phyloP scores from a whole-genome alignment of 768 basidiomycete genomes.

The Phlebiopsis gigantea region DNA sequence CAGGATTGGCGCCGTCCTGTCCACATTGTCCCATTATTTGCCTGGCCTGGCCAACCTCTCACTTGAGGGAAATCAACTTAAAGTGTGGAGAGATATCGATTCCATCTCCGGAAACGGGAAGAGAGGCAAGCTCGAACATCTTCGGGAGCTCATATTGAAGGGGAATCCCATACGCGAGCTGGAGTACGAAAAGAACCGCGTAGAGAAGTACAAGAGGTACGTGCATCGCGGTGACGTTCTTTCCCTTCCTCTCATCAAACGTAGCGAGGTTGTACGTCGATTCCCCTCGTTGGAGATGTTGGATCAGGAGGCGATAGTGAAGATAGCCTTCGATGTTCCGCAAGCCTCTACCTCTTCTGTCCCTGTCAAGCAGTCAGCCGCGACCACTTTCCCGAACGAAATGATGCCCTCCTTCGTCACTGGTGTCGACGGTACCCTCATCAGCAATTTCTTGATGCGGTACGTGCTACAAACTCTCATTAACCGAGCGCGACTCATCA shows the following conservation, averaged over 20 bases:
- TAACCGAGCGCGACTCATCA: background rate
- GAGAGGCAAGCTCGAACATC: conserved; percentile 52
- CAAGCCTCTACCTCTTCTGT: conserved; percentile 38
- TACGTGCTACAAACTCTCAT: conserved; percentile 23
- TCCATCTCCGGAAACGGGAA: conserved; percentile 51
- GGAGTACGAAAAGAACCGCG: conserved; percentile 51
- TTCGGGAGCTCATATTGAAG: conserved; percentile 67
- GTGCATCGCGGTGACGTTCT: conserved; percentile 13
- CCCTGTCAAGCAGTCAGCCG: conserved; percentile 37
- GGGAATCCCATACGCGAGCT: conserved; percentile 72
- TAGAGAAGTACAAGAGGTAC: conserved; percentile 65
- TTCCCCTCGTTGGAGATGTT: conserved; percentile 81
- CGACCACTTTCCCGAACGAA: conserved; percentile 73
- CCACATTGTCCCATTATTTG: conserved; percentile 63
- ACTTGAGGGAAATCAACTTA: conserved; percentile 70
- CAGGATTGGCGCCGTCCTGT: conserved; percentile 50
- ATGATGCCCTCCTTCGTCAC: conserved; percentile 72
- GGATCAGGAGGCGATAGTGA: conserved; percentile 73
- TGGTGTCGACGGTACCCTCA: conserved; percentile 62
- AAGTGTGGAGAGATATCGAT: conserved; percentile 66
- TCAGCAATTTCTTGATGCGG: conserved; percentile 76
- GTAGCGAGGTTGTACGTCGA: conserved; percentile 73
- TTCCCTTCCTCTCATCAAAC: background rate
- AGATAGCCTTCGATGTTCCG: conserved; percentile 77
- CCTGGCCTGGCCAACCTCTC: conserved; percentile 79